Evolutionary conservation across 768 basidiomycete genomes (phyloP), one percentile per base, ranked within the genome.

Genomic region (Lentinula guzmanii): DNA sequence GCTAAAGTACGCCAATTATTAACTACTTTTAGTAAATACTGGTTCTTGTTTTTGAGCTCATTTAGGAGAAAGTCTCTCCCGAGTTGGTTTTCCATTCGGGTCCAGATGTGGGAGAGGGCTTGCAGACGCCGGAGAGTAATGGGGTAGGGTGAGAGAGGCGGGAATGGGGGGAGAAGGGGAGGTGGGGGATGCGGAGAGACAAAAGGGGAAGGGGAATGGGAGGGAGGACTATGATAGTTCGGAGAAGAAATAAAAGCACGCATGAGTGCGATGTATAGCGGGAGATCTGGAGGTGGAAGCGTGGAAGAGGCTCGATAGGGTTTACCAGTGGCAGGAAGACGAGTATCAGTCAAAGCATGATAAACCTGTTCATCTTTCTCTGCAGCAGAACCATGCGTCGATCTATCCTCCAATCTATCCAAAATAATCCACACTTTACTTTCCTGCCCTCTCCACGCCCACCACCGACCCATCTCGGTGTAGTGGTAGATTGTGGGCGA

Each of bases 221-320:
- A 4, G 37, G 37, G 11, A 37, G 7, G 33, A 18, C 3, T 7
- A 6, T 31, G 53, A 21, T 56, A 56, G 39, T 56, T 28, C 0
- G 55, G 55, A 16, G 55, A 56, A 41, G 55, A 42, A 21, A 60
- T 34, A 13, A 60, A 60, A 33, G 59, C 59, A 15, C 59, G 59
- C 59, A 60, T 60, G n/a, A 60, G 51, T 8, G 50, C 33, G 34
- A 52, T 43, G 51, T 60, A 60, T 2, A 60, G 37, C 2, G 48
- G 39, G 34, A 52, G 37, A 24, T 60, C 59, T 34, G 50, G 11
- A 60, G 59, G 35, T 11, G 37, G 37, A 11, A 7, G 24, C 24
- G 24, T 24, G 24, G 24, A 24, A 24, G 24, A 24, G 24, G 24
- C 2, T 24, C 0, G 24, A 24, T 24, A 24, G 24, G 24, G 24